phyloP scores from a whole-genome alignment of 2,329 filamentous ascomycete genomes.

The Seiridium unicorne region DNA sequence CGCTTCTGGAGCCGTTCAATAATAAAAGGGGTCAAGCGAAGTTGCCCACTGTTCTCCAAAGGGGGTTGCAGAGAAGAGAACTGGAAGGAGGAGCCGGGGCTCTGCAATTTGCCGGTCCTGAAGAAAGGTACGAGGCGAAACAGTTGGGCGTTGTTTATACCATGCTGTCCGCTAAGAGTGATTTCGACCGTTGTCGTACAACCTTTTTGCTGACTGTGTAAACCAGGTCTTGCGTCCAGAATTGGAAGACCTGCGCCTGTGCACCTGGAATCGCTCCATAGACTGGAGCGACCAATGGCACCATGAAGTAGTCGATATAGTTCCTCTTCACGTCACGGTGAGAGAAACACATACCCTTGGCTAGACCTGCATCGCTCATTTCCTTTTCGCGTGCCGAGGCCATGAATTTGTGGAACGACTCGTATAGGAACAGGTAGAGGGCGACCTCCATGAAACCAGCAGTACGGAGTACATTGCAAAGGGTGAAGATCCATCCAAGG shows the following conservation, averaged over 20 bases:
- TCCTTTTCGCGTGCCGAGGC: conserved; percentile 61
- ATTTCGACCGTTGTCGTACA: conserved; percentile 48
- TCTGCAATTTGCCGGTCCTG: conserved; percentile 10
- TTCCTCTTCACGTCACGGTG: conserved; percentile 55
- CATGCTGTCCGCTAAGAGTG: conserved; percentile 41
- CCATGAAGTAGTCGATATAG: conserved; percentile 61
- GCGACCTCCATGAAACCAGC: conserved; percentile 62
- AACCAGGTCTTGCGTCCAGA: conserved; percentile 67
- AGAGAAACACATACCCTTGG: conserved; percentile 65
- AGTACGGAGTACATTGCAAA: conserved; percentile 60
- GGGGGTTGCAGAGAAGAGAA: conserved; percentile 26
- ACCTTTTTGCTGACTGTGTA: conserved; percentile 74
- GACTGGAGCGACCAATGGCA: conserved; percentile 65
- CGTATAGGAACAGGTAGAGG: conserved; percentile 65
- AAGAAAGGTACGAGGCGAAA: conserved; percentile 17
- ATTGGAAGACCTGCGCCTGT: conserved; percentile 67
- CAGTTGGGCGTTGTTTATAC: conserved; percentile 32
- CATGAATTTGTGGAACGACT: conserved; percentile 63
- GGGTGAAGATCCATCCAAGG: conserved; percentile 57
- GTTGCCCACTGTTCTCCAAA: conserved; percentile 25
- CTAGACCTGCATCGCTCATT: conserved; percentile 63
- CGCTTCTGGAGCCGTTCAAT: conserved; percentile 32
- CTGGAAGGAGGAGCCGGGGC: conserved; percentile 16
- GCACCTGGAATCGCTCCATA: conserved; percentile 67
- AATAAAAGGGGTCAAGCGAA: conserved; percentile 26